Conservation (phyloP, 169 alveolate species). For the Toxoplasma gondii region DNA sequence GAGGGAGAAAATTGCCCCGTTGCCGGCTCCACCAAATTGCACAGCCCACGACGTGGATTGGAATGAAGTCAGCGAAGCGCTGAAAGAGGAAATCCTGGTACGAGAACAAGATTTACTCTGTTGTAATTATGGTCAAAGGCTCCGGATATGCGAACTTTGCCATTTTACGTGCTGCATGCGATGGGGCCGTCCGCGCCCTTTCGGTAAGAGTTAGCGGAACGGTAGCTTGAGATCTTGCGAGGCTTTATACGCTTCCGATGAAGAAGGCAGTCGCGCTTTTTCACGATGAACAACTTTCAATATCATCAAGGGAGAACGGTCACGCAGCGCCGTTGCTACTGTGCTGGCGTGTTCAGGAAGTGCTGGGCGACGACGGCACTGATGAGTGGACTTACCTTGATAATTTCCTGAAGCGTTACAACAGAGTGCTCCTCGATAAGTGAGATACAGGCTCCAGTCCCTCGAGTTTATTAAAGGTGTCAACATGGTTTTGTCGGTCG, state of each 20-base stretch:
- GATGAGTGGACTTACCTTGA: slow-evolving; percentile 86
- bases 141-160: too few relatives aligned
- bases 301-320: too few relatives aligned
- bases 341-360: slow-evolving; percentile 60
- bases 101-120: not conserved
- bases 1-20: slow-evolving; percentile 91
- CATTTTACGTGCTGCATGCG: too few relatives aligned
- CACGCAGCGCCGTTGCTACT: not conserved
- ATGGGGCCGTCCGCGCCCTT: too few relatives aligned
- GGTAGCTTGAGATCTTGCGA: too few relatives aligned
- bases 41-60: slow-evolving; percentile 82
- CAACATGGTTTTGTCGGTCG: not conserved
- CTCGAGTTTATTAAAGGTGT: not conserved
- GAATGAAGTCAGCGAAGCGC: slow-evolving; percentile 68
- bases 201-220: too few relatives aligned
- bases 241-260: too few relatives aligned
- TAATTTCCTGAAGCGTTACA: slow-evolving; percentile 89
- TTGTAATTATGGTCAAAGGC: not conserved
- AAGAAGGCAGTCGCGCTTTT: too few relatives aligned
- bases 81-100: slow-evolving; percentile 47
- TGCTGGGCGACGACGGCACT: slow-evolving; percentile 70
- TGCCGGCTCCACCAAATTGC: slow-evolving; percentile 79
- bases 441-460: not conserved
- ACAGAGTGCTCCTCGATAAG: slow-evolving; percentile 86
- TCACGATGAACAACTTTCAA: too few relatives aligned